These are phyloP conservation scores for Phytopythium mirpurense DNA, from an alignment of 352 stramenopile species.

Conservation along the genomic window DNA sequence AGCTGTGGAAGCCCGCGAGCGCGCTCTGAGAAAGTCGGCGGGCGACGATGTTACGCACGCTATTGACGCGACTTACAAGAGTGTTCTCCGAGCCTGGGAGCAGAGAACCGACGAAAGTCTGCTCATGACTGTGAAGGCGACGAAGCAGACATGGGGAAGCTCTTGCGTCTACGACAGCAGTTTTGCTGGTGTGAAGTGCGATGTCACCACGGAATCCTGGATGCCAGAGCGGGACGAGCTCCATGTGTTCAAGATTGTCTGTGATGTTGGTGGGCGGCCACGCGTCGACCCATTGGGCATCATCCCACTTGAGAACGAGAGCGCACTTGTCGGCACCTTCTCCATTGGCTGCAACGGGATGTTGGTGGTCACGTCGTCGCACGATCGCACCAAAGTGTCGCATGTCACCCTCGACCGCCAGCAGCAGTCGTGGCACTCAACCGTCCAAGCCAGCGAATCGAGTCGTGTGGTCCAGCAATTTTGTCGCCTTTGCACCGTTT, in stretches of 20 bases:
- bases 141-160: background rate
- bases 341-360: background rate
- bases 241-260: background rate
- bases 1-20: background rate
- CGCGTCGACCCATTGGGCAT: background rate
- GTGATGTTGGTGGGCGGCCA: background rate
- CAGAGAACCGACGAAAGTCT: background rate
- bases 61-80: background rate
- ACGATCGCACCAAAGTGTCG: background rate
- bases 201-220: background rate
- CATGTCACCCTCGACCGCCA: background rate
- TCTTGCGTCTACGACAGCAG: too few relatives aligned
- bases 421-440: background rate
- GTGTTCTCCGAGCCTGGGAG: background rate
- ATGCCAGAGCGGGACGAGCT: background rate
- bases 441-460: background rate
- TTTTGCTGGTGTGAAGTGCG: too few relatives aligned
- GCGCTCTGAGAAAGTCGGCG: background rate
- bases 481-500: constrained; percentile 6
- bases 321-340: background rate
- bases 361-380: background rate
- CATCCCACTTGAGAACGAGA: constrained; percentile 1
- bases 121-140: background rate
- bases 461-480: too few relatives aligned
- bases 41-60: background rate